These are phyloP conservation scores for Starmerella geochares DNA, from an alignment of 805 yeast species.

Conservation along the genomic window DNA sequence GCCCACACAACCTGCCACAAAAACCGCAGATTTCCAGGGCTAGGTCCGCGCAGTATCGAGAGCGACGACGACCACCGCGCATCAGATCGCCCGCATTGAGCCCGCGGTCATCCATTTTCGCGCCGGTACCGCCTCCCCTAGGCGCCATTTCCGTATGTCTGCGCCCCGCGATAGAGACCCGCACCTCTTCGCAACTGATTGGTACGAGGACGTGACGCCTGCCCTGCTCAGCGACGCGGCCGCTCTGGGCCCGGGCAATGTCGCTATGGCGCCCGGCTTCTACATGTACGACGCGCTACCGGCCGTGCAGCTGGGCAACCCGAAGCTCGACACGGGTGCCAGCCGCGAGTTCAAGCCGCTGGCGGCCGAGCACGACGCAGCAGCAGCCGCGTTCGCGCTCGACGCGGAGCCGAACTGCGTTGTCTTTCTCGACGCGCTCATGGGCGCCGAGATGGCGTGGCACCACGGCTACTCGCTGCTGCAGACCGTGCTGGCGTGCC, in stretches of 20 bases:
- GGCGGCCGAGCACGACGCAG: constrained; percentile 34
- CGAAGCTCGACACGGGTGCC: constrained; percentile 66
- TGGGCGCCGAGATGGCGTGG: constrained; percentile 59
- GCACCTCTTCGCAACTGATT: constrained; percentile 27
- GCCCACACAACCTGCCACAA: background rate
- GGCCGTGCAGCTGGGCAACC: constrained; percentile 65
- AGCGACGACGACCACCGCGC: too few species aligned
- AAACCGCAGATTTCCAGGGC: background rate
- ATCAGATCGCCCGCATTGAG: too few species aligned
- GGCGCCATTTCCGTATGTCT: background rate
- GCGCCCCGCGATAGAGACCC: constrained; percentile 18
- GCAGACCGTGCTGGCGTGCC: constrained; percentile 67
- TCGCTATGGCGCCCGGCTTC: constrained; percentile 51
- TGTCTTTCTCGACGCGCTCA: constrained; percentile 45
- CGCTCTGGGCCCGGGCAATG: constrained; percentile 40
- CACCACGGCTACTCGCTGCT: constrained; percentile 60
- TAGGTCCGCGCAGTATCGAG: background rate
- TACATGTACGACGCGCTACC: constrained; percentile 74
- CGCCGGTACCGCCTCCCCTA: too few species aligned
- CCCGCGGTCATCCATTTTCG: too few species aligned
- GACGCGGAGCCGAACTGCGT: constrained; percentile 37
- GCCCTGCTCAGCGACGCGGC: constrained; percentile 22
- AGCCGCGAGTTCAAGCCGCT: constrained; percentile 35
- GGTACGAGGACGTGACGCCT: constrained; percentile 28
- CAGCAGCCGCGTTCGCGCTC: constrained; percentile 34